These are phyloP conservation scores for Hirsutella minnesotensis DNA, from an alignment of 2,329 filamentous ascomycete species.

Conservation along the genomic window DNA sequence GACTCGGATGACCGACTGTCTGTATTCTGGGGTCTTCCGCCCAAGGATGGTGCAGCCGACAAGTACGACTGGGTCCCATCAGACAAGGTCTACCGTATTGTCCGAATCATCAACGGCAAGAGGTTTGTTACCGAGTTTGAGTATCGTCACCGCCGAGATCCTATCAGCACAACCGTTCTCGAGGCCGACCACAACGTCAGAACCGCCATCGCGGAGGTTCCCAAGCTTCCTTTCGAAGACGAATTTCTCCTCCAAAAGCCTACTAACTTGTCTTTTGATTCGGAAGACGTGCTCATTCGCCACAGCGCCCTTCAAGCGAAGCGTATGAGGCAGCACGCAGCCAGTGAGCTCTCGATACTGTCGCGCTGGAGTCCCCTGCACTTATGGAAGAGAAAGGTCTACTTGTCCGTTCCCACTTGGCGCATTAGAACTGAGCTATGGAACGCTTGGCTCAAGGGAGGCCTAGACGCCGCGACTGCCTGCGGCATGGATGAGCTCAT, in stretches of 20 bases:
- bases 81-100: conserved; percentile 21
- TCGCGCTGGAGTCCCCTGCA: conserved; percentile 12
- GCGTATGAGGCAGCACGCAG: conserved; percentile 12
- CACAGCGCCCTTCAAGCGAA: conserved; percentile 16
- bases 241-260: conserved; percentile 15
- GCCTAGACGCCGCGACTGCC: conserved; percentile 34
- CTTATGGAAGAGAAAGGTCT: conserved; percentile 15
- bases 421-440: conserved; percentile 35
- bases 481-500: conserved; percentile 39
- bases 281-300: conserved; percentile 22
- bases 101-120: conserved; percentile 13
- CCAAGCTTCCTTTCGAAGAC: conserved; percentile 17
- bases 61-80: conserved; percentile 21
- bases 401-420: conserved; percentile 29
- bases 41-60: conserved; percentile 11
- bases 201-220: conserved; percentile 11
- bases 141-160: conserved; percentile 25
- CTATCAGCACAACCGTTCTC: conserved; percentile 18
- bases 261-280: conserved; percentile 17
- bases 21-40: conserved; percentile 22
- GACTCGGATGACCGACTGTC: conserved; percentile 15
- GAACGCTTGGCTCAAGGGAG: conserved; percentile 34
- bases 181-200: conserved; percentile 10
- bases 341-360: conserved; percentile 9
- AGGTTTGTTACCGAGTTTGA: conserved; percentile 18